Conservation (phyloP, 73 alveolate species). For the Halteria grandinella region DNA sequence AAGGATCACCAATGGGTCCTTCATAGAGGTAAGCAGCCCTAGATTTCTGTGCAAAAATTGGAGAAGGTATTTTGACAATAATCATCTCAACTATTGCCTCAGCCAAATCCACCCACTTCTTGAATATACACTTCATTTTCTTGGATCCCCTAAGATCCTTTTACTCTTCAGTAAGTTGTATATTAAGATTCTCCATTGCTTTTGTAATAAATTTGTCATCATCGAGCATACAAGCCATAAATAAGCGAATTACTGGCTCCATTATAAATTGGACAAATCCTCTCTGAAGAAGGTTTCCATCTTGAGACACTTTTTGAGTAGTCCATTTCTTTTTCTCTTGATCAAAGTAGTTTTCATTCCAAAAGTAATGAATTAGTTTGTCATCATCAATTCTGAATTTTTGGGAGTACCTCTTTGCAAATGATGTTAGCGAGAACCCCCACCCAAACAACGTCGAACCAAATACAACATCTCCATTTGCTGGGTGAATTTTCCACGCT, state of each 20-base stretch:
- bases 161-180: conserved; percentile 74
- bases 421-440: conserved; percentile 97
- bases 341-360: conserved; percentile 99
- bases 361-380: conserved; percentile 91
- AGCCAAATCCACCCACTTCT: conserved; percentile 98
- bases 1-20: conserved; percentile 99
- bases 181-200: conserved; percentile 76
- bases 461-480: conserved; percentile 97
- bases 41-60: conserved; percentile 95
- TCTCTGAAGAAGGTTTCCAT: conserved; percentile 86
- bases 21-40: conserved; percentile 97
- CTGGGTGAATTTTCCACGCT: conserved; percentile 85
- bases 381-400: conserved; percentile 92
- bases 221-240: conserved; percentile 86
- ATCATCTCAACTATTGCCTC: conserved; percentile 98
- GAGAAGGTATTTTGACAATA: conserved; percentile 98
- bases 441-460: conserved; percentile 98
- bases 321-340: conserved; percentile 96
- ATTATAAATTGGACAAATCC: conserved; percentile 94
- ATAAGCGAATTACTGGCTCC: conserved; percentile 95
- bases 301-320: conserved; percentile 82
- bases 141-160: conserved; percentile 68
- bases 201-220: conserved; percentile 87
- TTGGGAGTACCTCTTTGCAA: conserved; percentile 94
- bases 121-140: conserved; percentile 68